Evolutionary conservation across 176 grass and related monocot species (phyloP).

Genomic region (Luzula sylvatica): DNA sequence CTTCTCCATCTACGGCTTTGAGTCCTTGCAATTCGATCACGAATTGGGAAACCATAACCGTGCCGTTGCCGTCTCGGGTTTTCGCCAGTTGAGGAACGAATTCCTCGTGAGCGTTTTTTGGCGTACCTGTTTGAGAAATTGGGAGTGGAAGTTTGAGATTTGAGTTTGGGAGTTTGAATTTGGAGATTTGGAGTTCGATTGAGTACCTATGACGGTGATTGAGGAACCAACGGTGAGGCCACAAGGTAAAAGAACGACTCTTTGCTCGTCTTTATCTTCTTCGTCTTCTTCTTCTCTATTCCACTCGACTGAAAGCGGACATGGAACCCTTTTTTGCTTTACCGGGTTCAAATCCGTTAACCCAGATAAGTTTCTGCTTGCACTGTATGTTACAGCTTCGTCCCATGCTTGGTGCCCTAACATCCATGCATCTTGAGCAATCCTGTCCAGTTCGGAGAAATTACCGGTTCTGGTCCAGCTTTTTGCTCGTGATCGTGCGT

Average conservation of each 20-base stretch:
- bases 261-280: background rate
- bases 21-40: slow-evolving; percentile 67
- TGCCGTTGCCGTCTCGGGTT: slow-evolving; percentile 41
- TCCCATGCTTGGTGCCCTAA: slow-evolving; percentile 52
- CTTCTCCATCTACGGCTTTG: slow-evolving; percentile 51
- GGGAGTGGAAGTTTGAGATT: background rate
- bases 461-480: slow-evolving; percentile 40
- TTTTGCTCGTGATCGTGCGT: background rate
- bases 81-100: slow-evolving; percentile 49
- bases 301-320: slow-evolving; percentile 36
- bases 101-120: slow-evolving; percentile 35
- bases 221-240: slow-evolving; percentile 66
- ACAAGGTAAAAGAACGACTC: slow-evolving; percentile 48
- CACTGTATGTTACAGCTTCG: slow-evolving; percentile 41
- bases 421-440: slow-evolving; percentile 60
- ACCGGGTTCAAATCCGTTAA: background rate
- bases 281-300: background rate
- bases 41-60: slow-evolving; percentile 86
- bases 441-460: slow-evolving; percentile 68
- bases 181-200: background rate
- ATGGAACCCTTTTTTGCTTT: slow-evolving; percentile 13
- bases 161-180: no score
- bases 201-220: slow-evolving; percentile 51
- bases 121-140: slow-evolving; percentile 25
- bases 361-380: slow-evolving; percentile 8